Evolutionary conservation across 805 yeast genomes (phyloP), one percentile per base, ranked within the genome.

Genomic region (Candida ulmi): DNA sequence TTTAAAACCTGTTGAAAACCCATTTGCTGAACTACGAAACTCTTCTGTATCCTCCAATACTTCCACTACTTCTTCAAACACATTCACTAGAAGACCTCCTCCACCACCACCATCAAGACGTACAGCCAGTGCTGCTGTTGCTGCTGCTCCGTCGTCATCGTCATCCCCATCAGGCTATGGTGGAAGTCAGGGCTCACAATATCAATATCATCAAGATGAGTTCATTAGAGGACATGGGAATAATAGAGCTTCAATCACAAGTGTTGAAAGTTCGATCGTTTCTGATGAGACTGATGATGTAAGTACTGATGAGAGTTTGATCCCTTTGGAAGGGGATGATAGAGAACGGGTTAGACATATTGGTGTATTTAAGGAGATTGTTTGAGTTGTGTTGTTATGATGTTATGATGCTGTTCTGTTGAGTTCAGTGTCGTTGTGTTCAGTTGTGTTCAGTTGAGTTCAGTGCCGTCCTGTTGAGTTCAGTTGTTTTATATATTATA

Each of bases 291-390:
- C 51, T 0, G 49, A 46, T 23, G 54, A 49, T 31, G 31, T 30
- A 11, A 51, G 57, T 21, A 48, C 51, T 5, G 58, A 54, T 39
- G 58, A 51, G 27, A 45, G 50, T 9, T 38, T 52, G 26, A 37
- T 51, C 12, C 45, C 39, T 13, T 39, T 42, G 28, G 43, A 36
- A 11, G 40, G 35, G 7, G 39, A 41, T 8, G 41, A 33, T 21
- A 33, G 33, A 34, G 16, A 35, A 24, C 30, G 28, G 19, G 39
- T 37, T 11, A 33, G 36, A 15, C 39, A 32, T 29, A 33, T 39
- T 12, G 58, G 57, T 1, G 49, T 53, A 31, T 55, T 54, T 18
- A 53, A 28, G 35, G 59, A 54, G 37, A 47, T 48, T 38, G 55
- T 54, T 28, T 46, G 41, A 41, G 12, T 12, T 16, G n/a, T n/a